phyloP scores from a whole-genome alignment of 352 stramenopile genomes.

The Albugo laibachii region DNA sequence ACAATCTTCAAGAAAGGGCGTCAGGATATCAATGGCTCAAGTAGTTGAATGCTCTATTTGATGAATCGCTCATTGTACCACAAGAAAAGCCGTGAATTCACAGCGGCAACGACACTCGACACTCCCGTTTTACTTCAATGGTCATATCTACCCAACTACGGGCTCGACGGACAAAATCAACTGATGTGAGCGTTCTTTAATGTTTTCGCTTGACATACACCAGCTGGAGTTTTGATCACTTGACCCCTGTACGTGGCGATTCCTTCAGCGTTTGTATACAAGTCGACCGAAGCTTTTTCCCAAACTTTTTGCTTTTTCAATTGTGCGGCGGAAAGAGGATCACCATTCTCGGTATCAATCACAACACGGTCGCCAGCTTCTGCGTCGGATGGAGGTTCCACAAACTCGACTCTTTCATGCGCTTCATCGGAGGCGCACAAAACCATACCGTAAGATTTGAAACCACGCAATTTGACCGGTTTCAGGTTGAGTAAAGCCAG shows the following conservation, averaged over 20 bases:
- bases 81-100: too few species aligned
- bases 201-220: constrained; percentile 33
- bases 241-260: constrained; percentile 69
- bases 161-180: too few species aligned
- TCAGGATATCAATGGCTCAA: too few species aligned
- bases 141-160: too few species aligned
- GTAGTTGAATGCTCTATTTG: too few species aligned
- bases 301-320: constrained; percentile 81
- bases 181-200: constrained; percentile 48
- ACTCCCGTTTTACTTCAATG: too few species aligned
- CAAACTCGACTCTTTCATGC: constrained; percentile 86
- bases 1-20: too few species aligned
- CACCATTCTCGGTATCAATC: constrained; percentile 45
- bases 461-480: constrained; percentile 89
- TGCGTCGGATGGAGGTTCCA: constrained; percentile 84
- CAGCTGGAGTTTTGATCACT: constrained; percentile 46
- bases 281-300: constrained; percentile 46
- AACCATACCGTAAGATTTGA: constrained; percentile 95
- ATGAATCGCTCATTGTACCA: too few species aligned
- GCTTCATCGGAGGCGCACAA: constrained; percentile 81
- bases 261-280: constrained; percentile 40
- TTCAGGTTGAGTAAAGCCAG: constrained; percentile 98
- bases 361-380: constrained; percentile 86
- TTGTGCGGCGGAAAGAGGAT: constrained; percentile 53
- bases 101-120: too few species aligned